Percentiles rank a stretch among this genome's conserved stretches.
Evolutionary conservation across 2,329 filamentous ascomycete genomes (phyloP).

Genomic region (Neocatenulostroma microsporum): DNA sequence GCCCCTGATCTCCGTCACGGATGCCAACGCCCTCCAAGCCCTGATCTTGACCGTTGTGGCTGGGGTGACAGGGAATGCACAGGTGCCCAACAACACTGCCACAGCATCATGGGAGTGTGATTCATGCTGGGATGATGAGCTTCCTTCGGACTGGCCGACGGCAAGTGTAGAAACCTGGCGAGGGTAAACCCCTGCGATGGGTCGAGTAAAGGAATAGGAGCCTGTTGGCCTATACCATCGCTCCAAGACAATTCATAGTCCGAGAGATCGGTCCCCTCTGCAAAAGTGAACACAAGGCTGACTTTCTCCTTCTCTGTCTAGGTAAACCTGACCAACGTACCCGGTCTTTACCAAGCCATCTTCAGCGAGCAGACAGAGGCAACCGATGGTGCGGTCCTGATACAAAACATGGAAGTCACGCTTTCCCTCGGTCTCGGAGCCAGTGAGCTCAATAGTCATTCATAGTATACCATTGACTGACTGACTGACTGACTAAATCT

Average conservation of each 20-base stretch:
- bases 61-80: neutral
- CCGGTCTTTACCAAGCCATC: neutral
- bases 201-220: too few relatives aligned
- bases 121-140: neutral
- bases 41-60: neutral
- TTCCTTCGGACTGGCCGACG: neutral
- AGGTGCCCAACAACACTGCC: neutral
- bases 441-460: neutral
- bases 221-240: too few relatives aligned
- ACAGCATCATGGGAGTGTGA: neutral
- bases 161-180: too few relatives aligned
- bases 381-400: neutral
- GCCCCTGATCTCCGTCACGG: neutral
- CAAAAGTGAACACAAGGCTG: too few relatives aligned
- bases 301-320: neutral
- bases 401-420: neutral
- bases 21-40: neutral
- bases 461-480: too few relatives aligned
- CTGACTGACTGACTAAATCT: too few relatives aligned
- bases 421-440: neutral
- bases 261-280: too few relatives aligned
- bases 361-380: slow-evolving; percentile 1
- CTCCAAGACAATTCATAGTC: too few relatives aligned
- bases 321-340: slow-evolving; percentile 1
- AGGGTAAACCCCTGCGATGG: too few relatives aligned